These are phyloP conservation scores for Geranium rotundifolium DNA, from an alignment of 345 rosid species.

Conservation along the genomic window DNA sequence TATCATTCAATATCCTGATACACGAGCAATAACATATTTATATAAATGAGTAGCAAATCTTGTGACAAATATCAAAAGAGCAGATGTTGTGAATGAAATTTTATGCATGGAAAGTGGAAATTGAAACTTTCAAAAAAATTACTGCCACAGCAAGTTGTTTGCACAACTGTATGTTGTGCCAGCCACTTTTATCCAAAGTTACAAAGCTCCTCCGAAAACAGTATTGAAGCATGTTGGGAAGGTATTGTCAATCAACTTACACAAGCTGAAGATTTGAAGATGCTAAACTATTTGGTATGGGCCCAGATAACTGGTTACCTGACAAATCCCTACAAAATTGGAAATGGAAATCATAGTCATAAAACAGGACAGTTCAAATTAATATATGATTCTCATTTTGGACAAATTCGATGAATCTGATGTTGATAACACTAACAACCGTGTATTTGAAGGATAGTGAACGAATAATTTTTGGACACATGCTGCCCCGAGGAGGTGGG, in stretches of 20 bases:
- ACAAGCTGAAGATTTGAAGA: conserved; percentile 59
- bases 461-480: too few relatives aligned
- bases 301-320: conserved; percentile 63
- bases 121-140: too few relatives aligned
- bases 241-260: conserved; percentile 29
- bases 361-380: neutral
- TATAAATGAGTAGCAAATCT: conserved; percentile 1
- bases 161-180: too few relatives aligned
- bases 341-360: neutral
- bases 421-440: too few relatives aligned
- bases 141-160: too few relatives aligned
- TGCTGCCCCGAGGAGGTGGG: too few relatives aligned
- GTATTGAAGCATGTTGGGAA: neutral
- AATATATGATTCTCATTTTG: neutral
- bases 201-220: neutral
- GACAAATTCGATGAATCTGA: neutral
- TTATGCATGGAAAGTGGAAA: too few relatives aligned
- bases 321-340: conserved; percentile 65
- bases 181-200: too few relatives aligned
- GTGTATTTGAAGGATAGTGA: neutral
- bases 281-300: conserved; percentile 73
- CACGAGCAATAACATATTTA: conserved; percentile 4
- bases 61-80: neutral
- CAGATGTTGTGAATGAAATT: neutral
- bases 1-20: conserved; percentile 28